A percentile compares a stretch with the other conserved stretches of the same genome.
Conservation (phyloP, 345 rosid genomes). For the Erysimum cheiranthoides region DNA sequence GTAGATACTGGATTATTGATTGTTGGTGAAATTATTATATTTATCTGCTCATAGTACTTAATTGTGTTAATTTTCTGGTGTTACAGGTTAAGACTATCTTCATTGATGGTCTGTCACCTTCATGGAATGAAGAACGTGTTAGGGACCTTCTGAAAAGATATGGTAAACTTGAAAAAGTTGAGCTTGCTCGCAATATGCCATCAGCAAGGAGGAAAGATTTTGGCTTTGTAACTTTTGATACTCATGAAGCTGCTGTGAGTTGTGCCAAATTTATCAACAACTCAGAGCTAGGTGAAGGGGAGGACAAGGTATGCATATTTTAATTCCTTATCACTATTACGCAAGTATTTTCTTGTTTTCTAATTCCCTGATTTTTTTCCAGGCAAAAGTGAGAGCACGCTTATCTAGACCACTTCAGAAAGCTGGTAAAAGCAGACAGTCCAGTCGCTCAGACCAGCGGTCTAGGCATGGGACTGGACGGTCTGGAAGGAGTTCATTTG, state of each 20-base stretch:
- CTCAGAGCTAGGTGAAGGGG: slow-evolving; percentile 85
- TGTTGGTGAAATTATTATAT: slow-evolving; percentile 21
- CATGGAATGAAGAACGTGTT: slow-evolving; percentile 95
- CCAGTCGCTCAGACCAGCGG: slow-evolving; percentile 62
- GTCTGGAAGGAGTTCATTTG: slow-evolving; percentile 69
- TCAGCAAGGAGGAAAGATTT: slow-evolving; percentile 96
- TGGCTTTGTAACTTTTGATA: slow-evolving; percentile 94
- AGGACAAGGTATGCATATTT: slow-evolving; percentile 63
- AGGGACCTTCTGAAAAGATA: slow-evolving; percentile 67
- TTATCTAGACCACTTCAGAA: slow-evolving; percentile 93
- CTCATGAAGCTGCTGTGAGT: slow-evolving; percentile 87
- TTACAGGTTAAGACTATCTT: slow-evolving; percentile 93
- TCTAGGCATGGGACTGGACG: slow-evolving; percentile 68
- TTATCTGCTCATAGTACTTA: slow-evolving; percentile 21
- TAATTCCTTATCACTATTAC: background rate
- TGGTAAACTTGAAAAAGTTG: slow-evolving; percentile 87
- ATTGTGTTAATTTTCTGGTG: slow-evolving; percentile 16
- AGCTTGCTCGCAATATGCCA: slow-evolving; percentile 99
- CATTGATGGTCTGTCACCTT: slow-evolving; percentile 84
- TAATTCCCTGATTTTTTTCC: slow-evolving; percentile 20
- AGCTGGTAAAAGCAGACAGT: slow-evolving; percentile 65
- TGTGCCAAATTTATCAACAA: slow-evolving; percentile 96
- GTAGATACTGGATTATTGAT: slow-evolving; percentile 10
- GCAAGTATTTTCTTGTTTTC: slow-evolving; percentile 13
- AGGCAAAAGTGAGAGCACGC: slow-evolving; percentile 98